Evolutionary conservation across 164 flowering plant genomes (phyloP).

Genomic region (Vitis labrusca): DNA sequence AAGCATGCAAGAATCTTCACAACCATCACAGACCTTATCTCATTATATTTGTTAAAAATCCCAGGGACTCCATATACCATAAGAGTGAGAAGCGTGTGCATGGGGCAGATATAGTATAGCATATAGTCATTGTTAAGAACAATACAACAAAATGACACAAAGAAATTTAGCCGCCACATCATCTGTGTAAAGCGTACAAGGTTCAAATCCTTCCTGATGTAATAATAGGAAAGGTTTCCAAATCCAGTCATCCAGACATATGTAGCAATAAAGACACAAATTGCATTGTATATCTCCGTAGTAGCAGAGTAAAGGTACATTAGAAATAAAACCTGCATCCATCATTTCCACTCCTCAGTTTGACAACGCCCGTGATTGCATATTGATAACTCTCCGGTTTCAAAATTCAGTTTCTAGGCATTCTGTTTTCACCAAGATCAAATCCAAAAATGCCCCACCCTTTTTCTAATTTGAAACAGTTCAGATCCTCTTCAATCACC

Average conservation of each 20-base stretch:
- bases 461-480: no score
- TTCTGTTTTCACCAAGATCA: no score
- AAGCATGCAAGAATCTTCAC: constrained; percentile 74
- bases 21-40: constrained; percentile 78
- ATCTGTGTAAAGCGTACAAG: constrained; percentile 94
- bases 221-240: constrained; percentile 97
- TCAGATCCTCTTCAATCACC: no score
- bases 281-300: constrained; percentile 92
- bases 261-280: constrained; percentile 94
- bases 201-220: constrained; percentile 90
- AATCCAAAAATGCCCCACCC: no score
- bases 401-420: no score
- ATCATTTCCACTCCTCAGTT: constrained; percentile 99
- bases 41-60: constrained; percentile 79
- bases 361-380: constrained; percentile 54
- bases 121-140: constrained; percentile 89
- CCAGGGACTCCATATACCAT: constrained; percentile 98
- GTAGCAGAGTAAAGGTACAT: constrained; percentile 99
- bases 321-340: constrained; percentile 98
- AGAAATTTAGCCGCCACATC: constrained; percentile 99
- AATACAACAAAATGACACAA: constrained; percentile 84
- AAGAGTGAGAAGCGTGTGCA: constrained; percentile 95
- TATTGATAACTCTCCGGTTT: no score
- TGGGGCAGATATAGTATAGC: constrained; percentile 95
- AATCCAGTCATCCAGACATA: constrained; percentile 99